Evolutionary conservation across 139 green algal genomes (phyloP).

Genomic region (Pycnococcus provasolii): DNA sequence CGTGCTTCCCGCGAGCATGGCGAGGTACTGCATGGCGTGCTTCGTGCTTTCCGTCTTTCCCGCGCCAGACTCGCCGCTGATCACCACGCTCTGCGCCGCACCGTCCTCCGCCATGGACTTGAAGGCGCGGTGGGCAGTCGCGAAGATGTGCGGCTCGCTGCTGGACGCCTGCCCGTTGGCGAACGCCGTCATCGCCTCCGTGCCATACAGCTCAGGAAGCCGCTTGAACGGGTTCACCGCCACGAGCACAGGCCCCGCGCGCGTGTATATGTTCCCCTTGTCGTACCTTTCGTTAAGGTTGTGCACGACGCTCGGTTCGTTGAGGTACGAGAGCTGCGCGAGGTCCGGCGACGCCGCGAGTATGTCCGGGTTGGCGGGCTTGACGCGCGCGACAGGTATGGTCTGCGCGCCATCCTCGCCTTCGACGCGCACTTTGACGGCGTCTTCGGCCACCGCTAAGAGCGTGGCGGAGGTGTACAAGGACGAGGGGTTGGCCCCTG

Average conservation of each 20-base stretch:
- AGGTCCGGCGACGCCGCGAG: conserved; percentile 55
- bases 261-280: conserved; percentile 65
- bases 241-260: conserved; percentile 69
- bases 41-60: conserved; percentile 33
- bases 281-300: conserved; percentile 45
- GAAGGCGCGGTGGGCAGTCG: conserved; percentile 64
- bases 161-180: background rate
- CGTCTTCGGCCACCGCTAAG: background rate
- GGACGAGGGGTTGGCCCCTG: no score
- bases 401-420: background rate
- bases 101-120: conserved; percentile 49
- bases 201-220: conserved; percentile 8
- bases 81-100: conserved; percentile 45
- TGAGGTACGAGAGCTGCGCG: conserved; percentile 69
- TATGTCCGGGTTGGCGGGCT: conserved; percentile 45
- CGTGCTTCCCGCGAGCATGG: conserved; percentile 55
- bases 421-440: conserved; percentile 18
- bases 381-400: conserved; percentile 1
- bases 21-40: conserved; percentile 55
- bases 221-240: conserved; percentile 53
- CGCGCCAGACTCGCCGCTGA: conserved; percentile 34
- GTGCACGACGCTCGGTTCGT: conserved; percentile 75
- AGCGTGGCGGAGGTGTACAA: conserved; percentile 18
- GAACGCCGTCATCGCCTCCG: conserved; percentile 7
- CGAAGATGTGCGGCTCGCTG: conserved; percentile 61